phyloP scores from a whole-genome alignment of 2,329 filamentous ascomycete species.

The Exophiala mesophila region DNA sequence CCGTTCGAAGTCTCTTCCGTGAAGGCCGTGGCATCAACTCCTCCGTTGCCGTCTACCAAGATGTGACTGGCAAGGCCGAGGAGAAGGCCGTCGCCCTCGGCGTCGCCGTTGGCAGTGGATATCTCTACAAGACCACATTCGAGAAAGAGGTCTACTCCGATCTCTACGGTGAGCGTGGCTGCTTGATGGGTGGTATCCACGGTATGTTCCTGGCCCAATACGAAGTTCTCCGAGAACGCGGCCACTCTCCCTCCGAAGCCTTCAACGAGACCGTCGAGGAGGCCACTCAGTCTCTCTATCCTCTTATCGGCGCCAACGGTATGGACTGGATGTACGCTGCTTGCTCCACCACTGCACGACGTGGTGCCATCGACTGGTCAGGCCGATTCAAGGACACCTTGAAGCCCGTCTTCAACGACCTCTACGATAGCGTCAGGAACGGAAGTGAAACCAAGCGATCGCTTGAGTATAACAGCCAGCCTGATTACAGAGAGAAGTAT shows the following conservation, averaged over 20 bases:
- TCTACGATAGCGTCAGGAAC: slow-evolving; percentile 88
- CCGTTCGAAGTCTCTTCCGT: slow-evolving; percentile 96
- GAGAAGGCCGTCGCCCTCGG: slow-evolving; percentile 96
- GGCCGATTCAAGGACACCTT: slow-evolving; percentile 94
- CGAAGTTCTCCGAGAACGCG: slow-evolving; percentile 98
- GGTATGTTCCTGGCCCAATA: slow-evolving; percentile 99
- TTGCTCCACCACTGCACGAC: slow-evolving; percentile 96
- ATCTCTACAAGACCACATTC: slow-evolving; percentile 99
- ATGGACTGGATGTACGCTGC: slow-evolving; percentile 99
- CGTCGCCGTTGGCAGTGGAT: slow-evolving; percentile 93
- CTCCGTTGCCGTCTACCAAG: slow-evolving; percentile 96
- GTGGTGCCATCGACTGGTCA: slow-evolving; percentile 98
- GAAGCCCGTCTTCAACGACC: slow-evolving; percentile 97
- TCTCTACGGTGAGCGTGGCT: slow-evolving; percentile 99
- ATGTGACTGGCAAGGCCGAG: slow-evolving; percentile 95
- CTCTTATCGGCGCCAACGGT: slow-evolving; percentile 91
- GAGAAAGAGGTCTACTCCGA: slow-evolving; percentile 99
- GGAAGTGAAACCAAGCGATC: slow-evolving; percentile 94
- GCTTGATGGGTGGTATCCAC: slow-evolving; percentile 99
- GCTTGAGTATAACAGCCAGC: slow-evolving; percentile 92
- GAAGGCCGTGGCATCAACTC: slow-evolving; percentile 99
- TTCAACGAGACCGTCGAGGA: slow-evolving; percentile 99
- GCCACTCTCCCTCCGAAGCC: slow-evolving; percentile 94
- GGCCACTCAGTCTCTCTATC: slow-evolving; percentile 96
- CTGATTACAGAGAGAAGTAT: slow-evolving; percentile 94